Evolutionary conservation across 208 protist species (phyloP).

Genomic region (Acanthamoeba quina): DNA sequence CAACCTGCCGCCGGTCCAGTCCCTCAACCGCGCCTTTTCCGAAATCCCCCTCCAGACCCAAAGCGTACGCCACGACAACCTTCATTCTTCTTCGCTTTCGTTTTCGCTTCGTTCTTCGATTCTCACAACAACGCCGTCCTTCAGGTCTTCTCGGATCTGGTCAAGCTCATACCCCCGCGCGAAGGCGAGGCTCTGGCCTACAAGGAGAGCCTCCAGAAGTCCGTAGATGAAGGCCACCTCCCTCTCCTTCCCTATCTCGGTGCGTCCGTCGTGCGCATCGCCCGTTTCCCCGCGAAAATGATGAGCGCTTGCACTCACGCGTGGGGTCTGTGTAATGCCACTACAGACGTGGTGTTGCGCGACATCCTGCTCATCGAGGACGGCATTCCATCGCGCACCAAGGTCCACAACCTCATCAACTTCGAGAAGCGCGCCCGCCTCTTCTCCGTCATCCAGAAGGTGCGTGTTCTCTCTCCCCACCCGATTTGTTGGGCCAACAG

Average conservation of each 20-base stretch:
- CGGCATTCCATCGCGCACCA: background rate
- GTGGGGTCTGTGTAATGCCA: background rate
- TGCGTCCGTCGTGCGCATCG: background rate
- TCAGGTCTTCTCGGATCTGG: constrained; percentile 27
- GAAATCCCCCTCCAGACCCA: constrained; percentile 28
- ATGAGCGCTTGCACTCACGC: background rate
- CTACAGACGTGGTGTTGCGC: background rate
- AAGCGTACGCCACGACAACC: background rate
- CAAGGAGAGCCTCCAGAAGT: constrained; percentile 11
- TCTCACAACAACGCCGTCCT: background rate
- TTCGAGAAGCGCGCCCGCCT: constrained; percentile 80
- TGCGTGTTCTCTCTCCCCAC: background rate
- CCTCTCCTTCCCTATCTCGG: constrained; percentile 29
- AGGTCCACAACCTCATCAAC: constrained; percentile 78
- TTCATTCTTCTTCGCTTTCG: background rate
- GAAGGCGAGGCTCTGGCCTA: constrained; percentile 24
- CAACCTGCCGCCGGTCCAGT: constrained; percentile 11
- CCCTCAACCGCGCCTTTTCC: constrained; percentile 12
- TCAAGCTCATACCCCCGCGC: constrained; percentile 7
- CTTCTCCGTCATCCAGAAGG: constrained; percentile 80
- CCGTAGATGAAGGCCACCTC: background rate
- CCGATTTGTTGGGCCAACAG: background rate
- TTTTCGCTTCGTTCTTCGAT: background rate
- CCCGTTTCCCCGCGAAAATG: background rate
- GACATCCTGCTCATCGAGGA: constrained; percentile 46